These are phyloP conservation scores for Ophiostoma novo-ulmi DNA, from an alignment of 2,329 filamentous ascomycete genomes.

Conservation along the genomic window DNA sequence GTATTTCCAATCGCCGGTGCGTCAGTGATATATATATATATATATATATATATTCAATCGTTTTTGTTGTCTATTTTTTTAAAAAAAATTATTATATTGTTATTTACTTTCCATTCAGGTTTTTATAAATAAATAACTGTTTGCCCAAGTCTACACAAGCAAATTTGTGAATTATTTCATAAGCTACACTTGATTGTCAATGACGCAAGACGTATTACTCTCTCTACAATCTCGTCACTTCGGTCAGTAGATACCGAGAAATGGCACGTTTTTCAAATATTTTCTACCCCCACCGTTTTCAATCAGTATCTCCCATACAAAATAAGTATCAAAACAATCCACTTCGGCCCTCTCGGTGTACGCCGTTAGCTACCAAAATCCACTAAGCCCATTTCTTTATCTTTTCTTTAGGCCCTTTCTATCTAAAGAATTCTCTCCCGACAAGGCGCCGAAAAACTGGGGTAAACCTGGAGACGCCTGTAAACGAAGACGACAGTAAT, in stretches of 20 bases:
- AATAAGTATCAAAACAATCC: not conserved
- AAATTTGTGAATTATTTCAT: too few relatives aligned
- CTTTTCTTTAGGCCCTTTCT: not conserved
- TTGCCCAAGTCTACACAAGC: too few relatives aligned
- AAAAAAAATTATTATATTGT: too few relatives aligned
- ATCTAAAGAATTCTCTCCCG: not conserved
- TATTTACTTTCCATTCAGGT: too few relatives aligned
- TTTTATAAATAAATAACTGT: too few relatives aligned
- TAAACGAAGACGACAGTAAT: not conserved
- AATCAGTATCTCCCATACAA: not conserved
- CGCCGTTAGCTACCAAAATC: not conserved
- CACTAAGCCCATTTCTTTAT: not conserved
- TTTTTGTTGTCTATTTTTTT: not conserved
- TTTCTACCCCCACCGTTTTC: not conserved
- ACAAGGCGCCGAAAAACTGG: conserved; percentile 8
- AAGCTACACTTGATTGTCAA: too few relatives aligned
- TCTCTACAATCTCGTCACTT: not conserved
- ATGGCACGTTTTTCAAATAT: not conserved
- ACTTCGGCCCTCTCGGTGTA: conserved; percentile 12
- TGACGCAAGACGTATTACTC: not conserved
- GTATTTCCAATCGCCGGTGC: not conserved
- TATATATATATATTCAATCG: not conserved
- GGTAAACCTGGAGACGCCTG: conserved; percentile 12
- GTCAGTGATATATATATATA: not conserved
- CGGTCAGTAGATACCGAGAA: not conserved